Evolutionary conservation across 2,329 filamentous ascomycete species (phyloP), one percentile per base, ranked within the genome.

Genomic region (Botrytis paeoniae): DNA sequence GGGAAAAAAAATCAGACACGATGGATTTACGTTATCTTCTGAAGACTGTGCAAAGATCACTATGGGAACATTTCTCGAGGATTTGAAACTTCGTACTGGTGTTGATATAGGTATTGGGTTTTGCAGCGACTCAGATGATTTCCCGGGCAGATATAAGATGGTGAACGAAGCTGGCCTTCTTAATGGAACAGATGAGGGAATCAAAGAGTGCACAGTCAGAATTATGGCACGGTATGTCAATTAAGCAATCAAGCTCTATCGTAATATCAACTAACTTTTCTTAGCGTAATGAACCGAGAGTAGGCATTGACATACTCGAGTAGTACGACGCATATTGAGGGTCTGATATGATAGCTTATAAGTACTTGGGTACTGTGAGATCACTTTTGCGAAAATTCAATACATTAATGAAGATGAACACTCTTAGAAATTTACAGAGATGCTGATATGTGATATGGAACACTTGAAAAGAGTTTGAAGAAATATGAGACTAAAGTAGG

Each of bases 101-200:
- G 29, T 43, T 37, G 69, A 70, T 5, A 69, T 69, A 6, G 18
- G n/a, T 22, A 4, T 25, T 10, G 45, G 9, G 8, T 5, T 2
- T 48, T 25, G 45, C 1, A 48, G 45, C 3, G 0, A 48, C 45
- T 12, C 45, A 5, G 22, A 48, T 4, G 3, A 0, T 48, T 48
- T 0, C 45, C 3, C 20, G 25, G 0, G 9, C 45, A 25, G 20
- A 0, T 48, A 3, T 8, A 3, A 45, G 1, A 6, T 0, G 20
- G 8, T 25, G 22, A 32, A 45, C 43, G 43, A 45, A 45, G 18
- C 20, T 2, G 54, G 54, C 2, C 16, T 59, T 20, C 12, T 59
- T 1, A 59, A 59, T 35, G 54, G 18, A 20, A 59, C 54, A 35
- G 18, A 35, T 59, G 29, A 59, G 18, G 54, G 29, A 10, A 20